A percentile compares a stretch with the other conserved stretches of the same genome.
Evolutionary conservation across 78 protist species (phyloP).

Genomic region (Dictyostelium purpureum): DNA sequence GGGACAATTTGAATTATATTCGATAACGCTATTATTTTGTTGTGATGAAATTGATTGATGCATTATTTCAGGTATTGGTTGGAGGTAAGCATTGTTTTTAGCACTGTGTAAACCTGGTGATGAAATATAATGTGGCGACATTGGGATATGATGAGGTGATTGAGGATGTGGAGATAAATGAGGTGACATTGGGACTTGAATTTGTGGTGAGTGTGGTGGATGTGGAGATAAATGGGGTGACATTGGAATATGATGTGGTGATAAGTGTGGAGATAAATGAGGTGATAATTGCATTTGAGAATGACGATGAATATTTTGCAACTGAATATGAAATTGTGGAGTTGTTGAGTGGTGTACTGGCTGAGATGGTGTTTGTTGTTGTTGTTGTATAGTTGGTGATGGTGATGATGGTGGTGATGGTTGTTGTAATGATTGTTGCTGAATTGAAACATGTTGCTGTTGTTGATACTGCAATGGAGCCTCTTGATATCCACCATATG

Average conservation of each 20-base stretch:
- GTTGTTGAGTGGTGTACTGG: not conserved
- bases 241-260: not conserved
- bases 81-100: not conserved
- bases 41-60: not conserved
- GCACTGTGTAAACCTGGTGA: not conserved
- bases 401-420: not conserved
- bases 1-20: not conserved
- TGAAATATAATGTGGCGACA: not conserved
- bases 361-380: not conserved
- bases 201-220: not conserved
- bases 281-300: not conserved
- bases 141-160: not conserved
- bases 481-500: slow-evolving; percentile 5
- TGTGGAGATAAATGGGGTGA: not conserved
- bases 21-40: not conserved
- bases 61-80: not conserved
- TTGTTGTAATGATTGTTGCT: slow-evolving; percentile 1
- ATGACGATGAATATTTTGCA: slow-evolving; percentile 1
- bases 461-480: not conserved
- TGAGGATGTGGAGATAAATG: not conserved
- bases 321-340: not conserved
- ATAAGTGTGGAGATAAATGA: not conserved
- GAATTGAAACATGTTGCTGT: not conserved
- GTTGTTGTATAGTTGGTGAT: not conserved
- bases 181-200: not conserved